Evolutionary conservation across 2,329 filamentous ascomycete genomes (phyloP).

Genomic region (Parastagonospora avenae): DNA sequence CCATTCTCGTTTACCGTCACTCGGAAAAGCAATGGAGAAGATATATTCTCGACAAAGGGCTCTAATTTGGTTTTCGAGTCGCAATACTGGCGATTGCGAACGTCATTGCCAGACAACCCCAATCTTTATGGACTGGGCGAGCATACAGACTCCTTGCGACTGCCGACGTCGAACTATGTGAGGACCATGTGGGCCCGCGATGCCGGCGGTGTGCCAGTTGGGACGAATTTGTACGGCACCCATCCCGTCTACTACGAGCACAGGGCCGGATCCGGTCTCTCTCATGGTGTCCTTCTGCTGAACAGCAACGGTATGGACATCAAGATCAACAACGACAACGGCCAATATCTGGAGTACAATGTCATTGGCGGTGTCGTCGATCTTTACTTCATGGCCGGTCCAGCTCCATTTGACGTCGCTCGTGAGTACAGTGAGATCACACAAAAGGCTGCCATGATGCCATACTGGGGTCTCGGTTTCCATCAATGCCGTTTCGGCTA

Average conservation of each 20-base stretch:
- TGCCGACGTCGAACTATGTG: conserved; percentile 71
- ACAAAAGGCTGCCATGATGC: conserved; percentile 53
- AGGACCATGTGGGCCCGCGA: conserved; percentile 75
- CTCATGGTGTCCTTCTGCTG: conserved; percentile 43
- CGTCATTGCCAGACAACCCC: conserved; percentile 69
- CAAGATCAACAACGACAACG: conserved; percentile 68
- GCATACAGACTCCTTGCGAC: conserved; percentile 70
- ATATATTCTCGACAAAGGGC: conserved; percentile 72
- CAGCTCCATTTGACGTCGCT: conserved; percentile 53
- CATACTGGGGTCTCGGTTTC: conserved; percentile 59
- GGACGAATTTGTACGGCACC: conserved; percentile 72
- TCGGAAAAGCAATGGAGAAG: conserved; percentile 61
- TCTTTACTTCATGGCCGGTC: conserved; percentile 58
- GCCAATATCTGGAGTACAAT: conserved; percentile 79
- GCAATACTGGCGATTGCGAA: conserved; percentile 75
- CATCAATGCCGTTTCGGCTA: conserved; percentile 58
- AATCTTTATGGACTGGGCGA: conserved; percentile 80
- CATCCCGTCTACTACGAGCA: conserved; percentile 79
- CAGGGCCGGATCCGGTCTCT: conserved; percentile 51
- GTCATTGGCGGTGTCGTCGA: conserved; percentile 78
- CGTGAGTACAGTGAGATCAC: conserved; percentile 56
- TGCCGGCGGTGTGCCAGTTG: conserved; percentile 63
- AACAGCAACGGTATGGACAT: conserved; percentile 67
- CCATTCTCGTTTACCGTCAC: conserved; percentile 72
- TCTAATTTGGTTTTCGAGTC: conserved; percentile 73